Evolutionary conservation across 768 basidiomycete species (phyloP).

Genomic region (Cystoderma amianthinum): DNA sequence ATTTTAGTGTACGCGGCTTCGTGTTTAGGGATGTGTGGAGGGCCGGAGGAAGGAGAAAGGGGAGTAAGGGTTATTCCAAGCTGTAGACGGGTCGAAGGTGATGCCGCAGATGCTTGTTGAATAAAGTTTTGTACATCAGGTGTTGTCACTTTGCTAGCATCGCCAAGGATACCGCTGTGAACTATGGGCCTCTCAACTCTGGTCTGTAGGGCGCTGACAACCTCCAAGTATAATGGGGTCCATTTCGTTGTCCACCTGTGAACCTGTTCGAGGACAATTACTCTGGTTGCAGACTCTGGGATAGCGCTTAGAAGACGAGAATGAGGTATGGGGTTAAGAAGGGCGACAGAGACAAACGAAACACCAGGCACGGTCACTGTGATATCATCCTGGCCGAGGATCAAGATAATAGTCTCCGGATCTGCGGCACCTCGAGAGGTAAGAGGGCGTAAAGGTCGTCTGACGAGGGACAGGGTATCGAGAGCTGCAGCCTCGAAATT

Average conservation of each 20-base stretch:
- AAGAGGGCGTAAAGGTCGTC: constrained; percentile 55
- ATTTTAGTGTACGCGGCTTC: constrained; percentile 91
- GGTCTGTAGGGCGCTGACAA: constrained; percentile 66
- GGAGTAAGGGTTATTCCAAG: constrained; percentile 32
- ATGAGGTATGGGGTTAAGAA: constrained; percentile 68
- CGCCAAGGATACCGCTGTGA: constrained; percentile 58
- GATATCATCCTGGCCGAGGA: constrained; percentile 49
- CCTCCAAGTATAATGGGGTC: constrained; percentile 82
- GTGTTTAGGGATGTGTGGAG: constrained; percentile 78
- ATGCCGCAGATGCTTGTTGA: constrained; percentile 25
- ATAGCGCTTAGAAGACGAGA: constrained; percentile 51
- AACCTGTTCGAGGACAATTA: constrained; percentile 81
- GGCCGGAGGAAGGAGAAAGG: constrained; percentile 16
- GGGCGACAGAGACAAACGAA: constrained; percentile 54
- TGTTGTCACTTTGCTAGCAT: constrained; percentile 27
- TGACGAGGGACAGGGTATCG: constrained; percentile 55
- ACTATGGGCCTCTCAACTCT: constrained; percentile 46
- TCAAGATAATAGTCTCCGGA: constrained; percentile 64
- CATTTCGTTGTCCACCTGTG: constrained; percentile 75
- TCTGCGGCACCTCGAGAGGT: constrained; percentile 41
- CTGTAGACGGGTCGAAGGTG: constrained; percentile 34
- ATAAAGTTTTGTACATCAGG: constrained; percentile 49
- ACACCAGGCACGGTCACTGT: constrained; percentile 46
- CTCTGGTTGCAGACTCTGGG: constrained; percentile 52
- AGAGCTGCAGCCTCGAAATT: constrained; percentile 65